A percentile compares a stretch with the other conserved stretches of the same genome.
phyloP scores from a whole-genome alignment of 2,329 filamentous ascomycete genomes.

The Ascochyta rabiei region DNA sequence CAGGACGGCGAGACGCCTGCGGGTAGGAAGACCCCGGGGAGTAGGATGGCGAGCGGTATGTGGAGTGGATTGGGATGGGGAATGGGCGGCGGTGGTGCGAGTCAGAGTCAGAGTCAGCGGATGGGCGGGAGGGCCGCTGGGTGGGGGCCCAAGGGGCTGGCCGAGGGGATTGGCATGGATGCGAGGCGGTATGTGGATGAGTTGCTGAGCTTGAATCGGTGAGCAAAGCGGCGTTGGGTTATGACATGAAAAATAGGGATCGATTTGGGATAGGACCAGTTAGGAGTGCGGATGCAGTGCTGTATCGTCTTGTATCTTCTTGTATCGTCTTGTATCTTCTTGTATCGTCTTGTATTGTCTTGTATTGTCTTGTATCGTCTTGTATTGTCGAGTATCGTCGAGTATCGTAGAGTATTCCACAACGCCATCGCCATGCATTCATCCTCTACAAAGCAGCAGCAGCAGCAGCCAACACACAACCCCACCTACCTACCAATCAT shows the following conservation, averaged over 20 bases:
- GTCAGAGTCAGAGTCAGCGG: constrained; percentile 27
- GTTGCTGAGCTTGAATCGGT: constrained; percentile 66
- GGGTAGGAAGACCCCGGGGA: constrained; percentile 28
- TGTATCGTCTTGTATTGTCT: background rate
- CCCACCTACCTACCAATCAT: constrained; percentile 43
- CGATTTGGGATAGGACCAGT: too few relatives aligned
- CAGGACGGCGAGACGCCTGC: constrained; percentile 36
- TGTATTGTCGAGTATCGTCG: too few relatives aligned
- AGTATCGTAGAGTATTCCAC: background rate
- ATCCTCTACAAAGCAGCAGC: background rate
- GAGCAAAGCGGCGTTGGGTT: too few relatives aligned
- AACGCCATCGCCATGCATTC: constrained; percentile 32
- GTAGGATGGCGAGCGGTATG: constrained; percentile 41
- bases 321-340: background rate
- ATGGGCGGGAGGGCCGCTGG: constrained; percentile 53
- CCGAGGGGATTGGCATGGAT: constrained; percentile 77
- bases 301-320: background rate
- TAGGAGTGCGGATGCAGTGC: background rate
- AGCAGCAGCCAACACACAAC: background rate
- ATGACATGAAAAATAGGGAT: too few relatives aligned
- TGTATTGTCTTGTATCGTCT: background rate
- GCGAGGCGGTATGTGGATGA: constrained; percentile 77
- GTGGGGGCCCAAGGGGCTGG: constrained; percentile 65
- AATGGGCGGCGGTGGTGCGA: constrained; percentile 11
- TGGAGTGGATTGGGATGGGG: constrained; percentile 38